Conservation (phyloP, 2,329 filamentous ascomycete genomes). For the Hypoxylon sp. region DNA sequence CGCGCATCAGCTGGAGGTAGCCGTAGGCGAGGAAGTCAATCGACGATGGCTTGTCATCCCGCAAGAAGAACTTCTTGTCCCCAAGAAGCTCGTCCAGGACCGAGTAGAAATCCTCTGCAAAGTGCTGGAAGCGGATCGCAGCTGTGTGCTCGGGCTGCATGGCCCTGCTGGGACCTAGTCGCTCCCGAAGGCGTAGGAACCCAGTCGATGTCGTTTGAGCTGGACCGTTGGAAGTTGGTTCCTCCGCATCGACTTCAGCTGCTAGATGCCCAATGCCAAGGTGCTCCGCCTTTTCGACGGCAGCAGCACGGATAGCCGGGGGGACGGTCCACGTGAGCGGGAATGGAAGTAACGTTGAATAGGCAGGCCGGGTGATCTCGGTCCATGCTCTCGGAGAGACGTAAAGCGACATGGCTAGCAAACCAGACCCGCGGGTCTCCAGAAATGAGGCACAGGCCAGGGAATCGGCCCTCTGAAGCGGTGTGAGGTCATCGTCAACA, state of each 20-base stretch:
- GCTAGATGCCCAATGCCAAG: slow-evolving; percentile 78
- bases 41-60: slow-evolving; percentile 62
- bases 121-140: slow-evolving; percentile 80
- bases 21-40: slow-evolving; percentile 86
- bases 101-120: slow-evolving; percentile 78
- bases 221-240: slow-evolving; percentile 52
- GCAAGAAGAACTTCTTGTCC: slow-evolving; percentile 68
- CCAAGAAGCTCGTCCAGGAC: slow-evolving; percentile 75
- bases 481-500: slow-evolving; percentile 58
- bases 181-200: slow-evolving; percentile 53
- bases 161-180: slow-evolving; percentile 56
- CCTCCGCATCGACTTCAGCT: slow-evolving; percentile 63
- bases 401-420: slow-evolving; percentile 90
- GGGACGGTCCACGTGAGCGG: slow-evolving; percentile 91
- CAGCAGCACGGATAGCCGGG: slow-evolving; percentile 76
- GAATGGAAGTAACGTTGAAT: slow-evolving; percentile 83
- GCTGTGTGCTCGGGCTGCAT: slow-evolving; percentile 76
- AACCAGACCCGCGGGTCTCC: slow-evolving; percentile 77
- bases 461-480: slow-evolving; percentile 60
- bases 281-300: slow-evolving; percentile 77
- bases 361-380: slow-evolving; percentile 80
- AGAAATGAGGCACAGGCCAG: slow-evolving; percentile 76
- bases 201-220: slow-evolving; percentile 52
- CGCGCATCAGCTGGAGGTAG: slow-evolving; percentile 81
- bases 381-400: slow-evolving; percentile 91